Evolutionary conservation across 345 rosid genomes (phyloP).

Genomic region (Aquilaria yunnanensis): DNA sequence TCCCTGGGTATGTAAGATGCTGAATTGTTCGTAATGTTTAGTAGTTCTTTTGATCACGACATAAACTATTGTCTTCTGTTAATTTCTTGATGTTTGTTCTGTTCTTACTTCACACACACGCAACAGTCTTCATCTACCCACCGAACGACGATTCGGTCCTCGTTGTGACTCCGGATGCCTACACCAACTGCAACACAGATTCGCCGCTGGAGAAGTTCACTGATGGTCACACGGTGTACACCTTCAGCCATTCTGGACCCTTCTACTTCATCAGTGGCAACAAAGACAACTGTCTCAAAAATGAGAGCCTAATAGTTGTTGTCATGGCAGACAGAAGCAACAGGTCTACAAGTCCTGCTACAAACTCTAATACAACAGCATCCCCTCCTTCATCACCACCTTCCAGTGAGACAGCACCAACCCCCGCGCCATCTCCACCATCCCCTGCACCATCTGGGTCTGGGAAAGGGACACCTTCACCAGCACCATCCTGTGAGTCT

Average conservation of each 20-base stretch:
- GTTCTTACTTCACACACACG: background rate
- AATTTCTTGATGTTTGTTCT: background rate
- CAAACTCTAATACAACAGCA: slow-evolving; percentile 19
- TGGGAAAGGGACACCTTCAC: slow-evolving; percentile 37
- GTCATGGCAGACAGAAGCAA: slow-evolving; percentile 70
- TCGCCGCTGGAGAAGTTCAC: slow-evolving; percentile 26
- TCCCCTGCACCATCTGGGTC: background rate
- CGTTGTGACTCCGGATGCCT: slow-evolving; percentile 47
- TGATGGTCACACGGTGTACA: slow-evolving; percentile 54
- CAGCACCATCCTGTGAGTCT: slow-evolving; percentile 17
- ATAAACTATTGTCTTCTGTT: background rate
- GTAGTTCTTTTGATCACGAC: background rate
- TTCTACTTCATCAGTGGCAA: slow-evolving; percentile 77
- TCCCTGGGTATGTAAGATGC: slow-evolving; percentile 44
- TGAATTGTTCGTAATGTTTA: background rate
- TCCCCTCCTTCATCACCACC: slow-evolving; percentile 33
- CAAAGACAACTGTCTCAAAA: slow-evolving; percentile 57
- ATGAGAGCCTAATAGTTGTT: slow-evolving; percentile 48
- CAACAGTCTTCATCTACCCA: slow-evolving; percentile 57
- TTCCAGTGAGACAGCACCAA: slow-evolving; percentile 9
- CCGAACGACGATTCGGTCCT: slow-evolving; percentile 66
- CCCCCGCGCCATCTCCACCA: slow-evolving; percentile 44
- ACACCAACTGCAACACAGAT: slow-evolving; percentile 47
- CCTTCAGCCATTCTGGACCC: slow-evolving; percentile 51
- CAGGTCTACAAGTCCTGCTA: slow-evolving; percentile 1